Conservation (phyloP, 768 basidiomycete genomes). For the Pilatotrama ljubarskyi region DNA sequence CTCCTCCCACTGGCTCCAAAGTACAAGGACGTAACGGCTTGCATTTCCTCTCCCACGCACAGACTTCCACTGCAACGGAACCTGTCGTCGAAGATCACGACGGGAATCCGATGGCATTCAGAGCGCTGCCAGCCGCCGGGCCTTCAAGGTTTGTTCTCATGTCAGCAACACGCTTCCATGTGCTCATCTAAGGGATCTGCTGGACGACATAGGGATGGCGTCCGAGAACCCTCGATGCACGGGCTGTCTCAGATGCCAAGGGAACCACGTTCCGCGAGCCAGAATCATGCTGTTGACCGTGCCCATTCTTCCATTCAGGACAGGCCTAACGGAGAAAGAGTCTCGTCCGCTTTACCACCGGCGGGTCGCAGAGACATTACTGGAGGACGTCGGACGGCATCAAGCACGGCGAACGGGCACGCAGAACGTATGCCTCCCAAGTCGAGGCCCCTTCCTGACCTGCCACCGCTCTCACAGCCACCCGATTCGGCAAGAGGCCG, state of each 20-base stretch:
- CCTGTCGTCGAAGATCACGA: background rate
- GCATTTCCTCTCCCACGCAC: background rate
- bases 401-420: no score
- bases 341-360: no score
- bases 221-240: background rate
- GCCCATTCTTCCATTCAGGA: background rate
- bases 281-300: background rate
- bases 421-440: background rate
- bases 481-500: background rate
- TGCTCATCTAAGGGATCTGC: slow-evolving; percentile 1
- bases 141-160: slow-evolving; percentile 15
- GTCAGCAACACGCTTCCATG: slow-evolving; percentile 8
- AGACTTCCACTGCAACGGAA: background rate
- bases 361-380: no score
- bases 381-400: no score
- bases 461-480: slow-evolving; percentile 17
- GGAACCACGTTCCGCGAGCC: background rate
- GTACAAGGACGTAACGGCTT: background rate
- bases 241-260: background rate
- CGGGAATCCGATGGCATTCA: background rate
- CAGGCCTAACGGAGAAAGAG: no score
- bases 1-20: background rate
- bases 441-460: slow-evolving; percentile 5
- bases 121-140: slow-evolving; percentile 1
- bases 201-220: background rate